These are phyloP conservation scores for Teunomyces gatunensis DNA, from an alignment of 805 yeast species.

Conservation along the genomic window DNA sequence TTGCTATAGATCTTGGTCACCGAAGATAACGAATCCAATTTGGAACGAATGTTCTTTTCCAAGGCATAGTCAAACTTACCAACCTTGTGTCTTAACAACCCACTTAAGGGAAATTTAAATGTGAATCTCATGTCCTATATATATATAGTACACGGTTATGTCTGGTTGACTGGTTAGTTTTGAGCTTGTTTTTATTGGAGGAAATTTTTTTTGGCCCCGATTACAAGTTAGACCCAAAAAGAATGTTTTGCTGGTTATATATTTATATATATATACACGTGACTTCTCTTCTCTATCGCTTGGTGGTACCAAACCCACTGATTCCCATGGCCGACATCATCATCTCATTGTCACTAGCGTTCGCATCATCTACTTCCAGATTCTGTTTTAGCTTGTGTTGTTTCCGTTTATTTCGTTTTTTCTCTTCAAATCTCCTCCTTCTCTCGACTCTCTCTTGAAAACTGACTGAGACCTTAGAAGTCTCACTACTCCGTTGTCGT, in stretches of 20 bases:
- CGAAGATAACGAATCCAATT: slow-evolving; percentile 61
- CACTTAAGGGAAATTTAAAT: slow-evolving; percentile 39
- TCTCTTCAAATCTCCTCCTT: slow-evolving; percentile 38
- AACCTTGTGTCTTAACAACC: slow-evolving; percentile 36
- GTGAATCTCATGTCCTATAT: slow-evolving; percentile 35
- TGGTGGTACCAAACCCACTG: slow-evolving; percentile 50
- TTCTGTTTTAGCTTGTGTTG: slow-evolving; percentile 21
- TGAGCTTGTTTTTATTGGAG: slow-evolving; percentile 23
- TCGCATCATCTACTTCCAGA: slow-evolving; percentile 10
- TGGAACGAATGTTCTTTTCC: slow-evolving; percentile 61
- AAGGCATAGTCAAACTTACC: slow-evolving; percentile 45
- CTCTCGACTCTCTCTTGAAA: slow-evolving; percentile 40
- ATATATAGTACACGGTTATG: slow-evolving; percentile 4
- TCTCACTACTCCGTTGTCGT: slow-evolving; percentile 7
- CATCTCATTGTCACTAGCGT: slow-evolving; percentile 23
- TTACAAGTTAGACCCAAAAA: slow-evolving; percentile 6
- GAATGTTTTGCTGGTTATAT: background rate
- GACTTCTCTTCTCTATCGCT: slow-evolving; percentile 11
- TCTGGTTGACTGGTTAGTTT: slow-evolving; percentile 12
- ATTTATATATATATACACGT: background rate
- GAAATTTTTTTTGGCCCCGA: slow-evolving; percentile 8
- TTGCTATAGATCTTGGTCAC: slow-evolving; percentile 67
- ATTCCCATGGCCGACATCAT: slow-evolving; percentile 57
- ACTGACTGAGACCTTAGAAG: slow-evolving; percentile 20
- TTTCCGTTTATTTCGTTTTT: slow-evolving; percentile 22